phyloP scores from a whole-genome alignment of 2,329 filamentous ascomycete genomes.

The Sordariomycetes sp. region DNA sequence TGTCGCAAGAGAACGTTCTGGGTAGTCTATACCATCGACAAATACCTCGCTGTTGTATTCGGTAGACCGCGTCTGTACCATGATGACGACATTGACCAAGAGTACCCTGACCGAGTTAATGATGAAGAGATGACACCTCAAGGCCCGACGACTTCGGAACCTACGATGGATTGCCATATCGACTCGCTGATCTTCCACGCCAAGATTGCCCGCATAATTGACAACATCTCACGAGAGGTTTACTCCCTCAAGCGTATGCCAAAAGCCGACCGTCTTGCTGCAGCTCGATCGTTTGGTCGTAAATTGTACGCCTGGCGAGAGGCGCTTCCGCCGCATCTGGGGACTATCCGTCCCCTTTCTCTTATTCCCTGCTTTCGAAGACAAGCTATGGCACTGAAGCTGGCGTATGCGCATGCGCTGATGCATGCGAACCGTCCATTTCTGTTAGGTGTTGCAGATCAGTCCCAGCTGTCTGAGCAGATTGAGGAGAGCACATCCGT shows the following conservation, averaged over 20 bases:
- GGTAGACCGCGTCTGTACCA: slow-evolving; percentile 50
- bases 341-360: slow-evolving; percentile 28
- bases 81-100: slow-evolving; percentile 54
- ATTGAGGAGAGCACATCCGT: slow-evolving; percentile 19
- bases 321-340: slow-evolving; percentile 28
- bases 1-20: slow-evolving; percentile 49
- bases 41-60: slow-evolving; percentile 53
- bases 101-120: slow-evolving; percentile 42
- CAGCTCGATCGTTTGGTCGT: slow-evolving; percentile 23
- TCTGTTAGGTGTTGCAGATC: slow-evolving; percentile 24
- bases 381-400: slow-evolving; percentile 40
- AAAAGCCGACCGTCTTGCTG: slow-evolving; percentile 21
- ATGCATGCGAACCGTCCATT: slow-evolving; percentile 46
- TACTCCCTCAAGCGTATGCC: slow-evolving; percentile 23
- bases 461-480: neutral
- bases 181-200: slow-evolving; percentile 34
- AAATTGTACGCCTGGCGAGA: slow-evolving; percentile 26
- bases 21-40: slow-evolving; percentile 51
- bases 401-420: slow-evolving; percentile 42
- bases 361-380: slow-evolving; percentile 31
- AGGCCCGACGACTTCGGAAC: slow-evolving; percentile 19
- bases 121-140: slow-evolving; percentile 44
- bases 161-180: slow-evolving; percentile 33
- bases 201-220: slow-evolving; percentile 27
- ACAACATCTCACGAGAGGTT: slow-evolving; percentile 22